Evolutionary conservation across 345 rosid genomes (phyloP), one percentile per base, ranked within the genome.

Genomic region (Gossypium mustelinum): DNA sequence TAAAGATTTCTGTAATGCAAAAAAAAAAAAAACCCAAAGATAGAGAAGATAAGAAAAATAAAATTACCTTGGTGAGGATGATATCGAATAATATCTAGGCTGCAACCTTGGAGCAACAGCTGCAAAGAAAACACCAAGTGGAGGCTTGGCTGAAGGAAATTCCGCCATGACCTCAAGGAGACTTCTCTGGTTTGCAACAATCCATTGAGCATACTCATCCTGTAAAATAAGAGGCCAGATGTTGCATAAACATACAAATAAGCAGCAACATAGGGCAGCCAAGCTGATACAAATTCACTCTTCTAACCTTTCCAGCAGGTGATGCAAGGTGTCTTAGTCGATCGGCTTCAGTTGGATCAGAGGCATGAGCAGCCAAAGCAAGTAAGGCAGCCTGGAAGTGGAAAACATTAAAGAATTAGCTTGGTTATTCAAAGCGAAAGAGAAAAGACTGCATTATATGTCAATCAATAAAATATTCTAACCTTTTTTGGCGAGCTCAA

Each of bases 91-190:
- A 80, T 86, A 95, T 87, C 99, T 87, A 60, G 97, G 99, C 85
- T 87, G 98, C 87, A 95, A 85, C 47, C 92, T 88, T 24, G 98
- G 97, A 62, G 98, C 94, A 76, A 95, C 90, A 54, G 94, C 90
- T 62, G 98, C 99, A 83, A 95, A 93, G 87, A 95, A 95, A 69
- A 95, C 98, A 74, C 99, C 97, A 70, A 95, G 88, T n/a, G 99
- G 90, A 20, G 99, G 97, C 84, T 75, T 95, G 60, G 97, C 97
- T 56, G 99, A 93, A 63, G 92, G 97, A 74, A 91, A 95, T 84
- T 84, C 97, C 58, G 92, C 90, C 99, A 95, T 86, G 72, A 95
- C 97, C 84, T 95, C 98, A 60, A 95, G 93, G 48, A 95, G 97
- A 83, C 99, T 95, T 85, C 97, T 93, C 83, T 93, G 98, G 79